Percentiles rank a stretch among this genome's conserved stretches.
phyloP scores from a whole-genome alignment of 495 filamentous ascomycete genomes.

The Xylaria acuta region DNA sequence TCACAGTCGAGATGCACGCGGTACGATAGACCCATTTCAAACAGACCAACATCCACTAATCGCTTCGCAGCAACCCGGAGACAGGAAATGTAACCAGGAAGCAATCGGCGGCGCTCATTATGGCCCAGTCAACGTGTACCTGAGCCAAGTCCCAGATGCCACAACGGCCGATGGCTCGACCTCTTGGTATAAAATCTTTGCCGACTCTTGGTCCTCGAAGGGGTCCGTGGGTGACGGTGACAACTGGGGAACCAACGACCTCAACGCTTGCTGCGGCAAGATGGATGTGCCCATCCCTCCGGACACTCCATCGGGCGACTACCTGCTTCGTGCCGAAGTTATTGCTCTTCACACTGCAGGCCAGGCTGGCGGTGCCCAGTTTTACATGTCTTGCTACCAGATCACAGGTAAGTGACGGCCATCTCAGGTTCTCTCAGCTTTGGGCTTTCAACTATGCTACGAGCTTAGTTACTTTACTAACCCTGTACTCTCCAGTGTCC shows the following conservation, averaged over 20 bases:
- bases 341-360: constrained; percentile 51
- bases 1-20: constrained; percentile 59
- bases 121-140: constrained; percentile 58
- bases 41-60: constrained; percentile 41
- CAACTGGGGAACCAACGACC: constrained; percentile 47
- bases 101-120: constrained; percentile 61
- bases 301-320: constrained; percentile 48
- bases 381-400: constrained; percentile 52
- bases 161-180: constrained; percentile 43
- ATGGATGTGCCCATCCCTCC: constrained; percentile 47
- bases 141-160: constrained; percentile 54
- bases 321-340: constrained; percentile 51
- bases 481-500: background rate
- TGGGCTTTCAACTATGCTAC: background rate
- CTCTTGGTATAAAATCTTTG: constrained; percentile 53
- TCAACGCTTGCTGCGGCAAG: constrained; percentile 52
- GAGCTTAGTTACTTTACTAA: too few relatives aligned
- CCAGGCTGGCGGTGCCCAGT: constrained; percentile 43
- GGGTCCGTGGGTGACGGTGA: constrained; percentile 46
- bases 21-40: constrained; percentile 28
- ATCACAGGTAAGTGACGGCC: constrained; percentile 30
- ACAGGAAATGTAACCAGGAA: constrained; percentile 49
- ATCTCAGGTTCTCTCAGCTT: background rate
- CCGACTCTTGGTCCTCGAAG: constrained; percentile 39
- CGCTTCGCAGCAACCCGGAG: constrained; percentile 48